These are phyloP conservation scores for Excoecaria agallocha DNA, from an alignment of 345 rosid species.

Conservation along the genomic window DNA sequence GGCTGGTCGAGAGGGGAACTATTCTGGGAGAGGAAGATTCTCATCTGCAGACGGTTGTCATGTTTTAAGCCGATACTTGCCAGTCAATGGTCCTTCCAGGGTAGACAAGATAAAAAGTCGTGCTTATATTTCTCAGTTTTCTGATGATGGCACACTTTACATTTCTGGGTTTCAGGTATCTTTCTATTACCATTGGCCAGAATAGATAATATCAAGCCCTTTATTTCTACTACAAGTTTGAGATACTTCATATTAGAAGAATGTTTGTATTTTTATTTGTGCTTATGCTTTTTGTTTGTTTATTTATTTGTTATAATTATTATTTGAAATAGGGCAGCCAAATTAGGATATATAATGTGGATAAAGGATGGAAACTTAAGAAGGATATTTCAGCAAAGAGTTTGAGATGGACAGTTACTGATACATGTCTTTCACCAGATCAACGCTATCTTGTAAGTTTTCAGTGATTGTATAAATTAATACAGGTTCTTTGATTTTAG, in stretches of 20 bases:
- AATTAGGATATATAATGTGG: slow-evolving; percentile 60
- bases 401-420: slow-evolving; percentile 62
- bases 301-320: neutral
- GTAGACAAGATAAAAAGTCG: slow-evolving; percentile 41
- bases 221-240: neutral
- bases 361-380: slow-evolving; percentile 53
- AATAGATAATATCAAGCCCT: neutral
- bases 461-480: slow-evolving; percentile 13
- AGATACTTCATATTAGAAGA: neutral
- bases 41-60: slow-evolving; percentile 59
- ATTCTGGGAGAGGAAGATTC: slow-evolving; percentile 55
- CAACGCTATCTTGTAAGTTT: slow-evolving; percentile 52
- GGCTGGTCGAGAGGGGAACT: slow-evolving; percentile 62
- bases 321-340: slow-evolving; percentile 41
- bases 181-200: neutral
- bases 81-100: slow-evolving; percentile 45
- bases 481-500: too few relatives aligned
- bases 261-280: neutral
- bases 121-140: slow-evolving; percentile 64
- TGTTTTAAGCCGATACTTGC: slow-evolving; percentile 56
- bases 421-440: slow-evolving; percentile 65
- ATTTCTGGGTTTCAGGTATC: slow-evolving; percentile 61
- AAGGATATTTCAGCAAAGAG: slow-evolving; percentile 53
- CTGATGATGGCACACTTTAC: slow-evolving; percentile 58
- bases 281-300: neutral